Evolutionary conservation across 192 early-diverging fungal species (phyloP).

Genomic region (Podila horticola): DNA sequence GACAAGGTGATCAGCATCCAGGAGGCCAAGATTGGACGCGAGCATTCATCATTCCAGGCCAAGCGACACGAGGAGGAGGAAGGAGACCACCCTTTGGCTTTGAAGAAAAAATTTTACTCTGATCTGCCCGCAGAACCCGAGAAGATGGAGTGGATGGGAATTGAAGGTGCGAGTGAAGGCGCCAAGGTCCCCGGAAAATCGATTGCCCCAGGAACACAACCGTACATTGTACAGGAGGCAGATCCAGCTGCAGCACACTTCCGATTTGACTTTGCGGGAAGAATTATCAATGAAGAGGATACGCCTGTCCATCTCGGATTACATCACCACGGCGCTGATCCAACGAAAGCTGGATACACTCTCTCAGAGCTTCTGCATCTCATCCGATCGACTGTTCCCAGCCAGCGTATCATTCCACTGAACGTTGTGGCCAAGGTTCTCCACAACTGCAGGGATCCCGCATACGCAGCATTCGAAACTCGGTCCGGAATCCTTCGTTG

Average conservation of each 20-base stretch:
- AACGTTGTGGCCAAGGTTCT: constrained; percentile 70
- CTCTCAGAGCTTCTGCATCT: constrained; percentile 84
- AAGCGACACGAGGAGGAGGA: constrained; percentile 43
- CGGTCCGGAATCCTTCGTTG: constrained; percentile 39
- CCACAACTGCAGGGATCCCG: constrained; percentile 49
- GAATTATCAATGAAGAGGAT: constrained; percentile 64
- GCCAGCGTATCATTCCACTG: constrained; percentile 79
- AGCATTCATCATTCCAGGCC: constrained; percentile 22
- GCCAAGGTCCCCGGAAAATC: constrained; percentile 50
- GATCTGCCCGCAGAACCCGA: constrained; percentile 65
- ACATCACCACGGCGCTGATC: constrained; percentile 91
- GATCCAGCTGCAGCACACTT: constrained; percentile 60
- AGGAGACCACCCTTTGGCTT: constrained; percentile 52
- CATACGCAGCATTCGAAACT: constrained; percentile 37
- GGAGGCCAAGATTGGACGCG: constrained; percentile 20
- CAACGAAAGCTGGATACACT: constrained; percentile 88
- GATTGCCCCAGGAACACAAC: constrained; percentile 58
- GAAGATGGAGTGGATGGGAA: constrained; percentile 77
- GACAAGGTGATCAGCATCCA: constrained; percentile 32
- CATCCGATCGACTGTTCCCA: constrained; percentile 81
- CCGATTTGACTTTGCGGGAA: constrained; percentile 86
- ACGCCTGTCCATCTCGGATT: constrained; percentile 74
- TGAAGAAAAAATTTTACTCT: constrained; percentile 66
- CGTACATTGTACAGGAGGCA: constrained; percentile 56
- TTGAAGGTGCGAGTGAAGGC: constrained; percentile 27